Percentiles rank a stretch among this genome's conserved stretches.
phyloP scores from a whole-genome alignment of 495 filamentous ascomycete species.

The Corynascus novoguineensis region DNA sequence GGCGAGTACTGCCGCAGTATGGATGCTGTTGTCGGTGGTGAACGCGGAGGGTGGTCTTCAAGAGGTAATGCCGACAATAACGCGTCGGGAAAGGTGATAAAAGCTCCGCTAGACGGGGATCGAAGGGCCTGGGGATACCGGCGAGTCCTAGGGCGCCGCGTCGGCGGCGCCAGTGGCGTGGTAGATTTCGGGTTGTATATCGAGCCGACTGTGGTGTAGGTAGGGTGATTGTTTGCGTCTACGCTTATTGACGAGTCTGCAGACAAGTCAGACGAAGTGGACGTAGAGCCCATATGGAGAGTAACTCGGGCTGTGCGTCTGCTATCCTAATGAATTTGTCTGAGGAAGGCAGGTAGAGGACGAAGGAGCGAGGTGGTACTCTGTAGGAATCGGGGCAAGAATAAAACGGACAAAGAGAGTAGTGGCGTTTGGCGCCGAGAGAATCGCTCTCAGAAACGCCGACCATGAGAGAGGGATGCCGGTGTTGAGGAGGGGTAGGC shows the following conservation, averaged over 20 bases:
- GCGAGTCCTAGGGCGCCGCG: constrained; percentile 38
- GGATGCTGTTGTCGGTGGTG: constrained; percentile 18
- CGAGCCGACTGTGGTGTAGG: constrained; percentile 45
- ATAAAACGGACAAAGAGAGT: background rate
- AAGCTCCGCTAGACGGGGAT: constrained; percentile 17
- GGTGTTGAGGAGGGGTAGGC: background rate
- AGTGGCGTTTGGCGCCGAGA: background rate
- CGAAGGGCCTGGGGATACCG: constrained; percentile 21
- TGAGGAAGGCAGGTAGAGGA: too few relatives aligned
- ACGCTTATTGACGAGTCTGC: background rate
- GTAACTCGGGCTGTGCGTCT: background rate
- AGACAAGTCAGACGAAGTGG: constrained; percentile 11
- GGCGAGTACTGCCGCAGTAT: constrained; percentile 36
- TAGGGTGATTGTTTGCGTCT: constrained; percentile 17
- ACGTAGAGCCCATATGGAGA: constrained; percentile 13
- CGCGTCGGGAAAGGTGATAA: constrained; percentile 12
- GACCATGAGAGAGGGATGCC: background rate
- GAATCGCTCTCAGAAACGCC: background rate
- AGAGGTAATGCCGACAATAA: constrained; percentile 26
- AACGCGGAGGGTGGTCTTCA: constrained; percentile 10
- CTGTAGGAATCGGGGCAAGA: background rate
- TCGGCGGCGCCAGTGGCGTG: constrained; percentile 39
- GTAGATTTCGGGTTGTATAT: constrained; percentile 38
- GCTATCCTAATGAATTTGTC: background rate
- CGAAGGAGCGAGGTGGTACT: background rate